These are phyloP conservation scores for Nakaseomyces glabratus DNA, from an alignment of 1,139 yeast genomes.

Conservation along the genomic window DNA sequence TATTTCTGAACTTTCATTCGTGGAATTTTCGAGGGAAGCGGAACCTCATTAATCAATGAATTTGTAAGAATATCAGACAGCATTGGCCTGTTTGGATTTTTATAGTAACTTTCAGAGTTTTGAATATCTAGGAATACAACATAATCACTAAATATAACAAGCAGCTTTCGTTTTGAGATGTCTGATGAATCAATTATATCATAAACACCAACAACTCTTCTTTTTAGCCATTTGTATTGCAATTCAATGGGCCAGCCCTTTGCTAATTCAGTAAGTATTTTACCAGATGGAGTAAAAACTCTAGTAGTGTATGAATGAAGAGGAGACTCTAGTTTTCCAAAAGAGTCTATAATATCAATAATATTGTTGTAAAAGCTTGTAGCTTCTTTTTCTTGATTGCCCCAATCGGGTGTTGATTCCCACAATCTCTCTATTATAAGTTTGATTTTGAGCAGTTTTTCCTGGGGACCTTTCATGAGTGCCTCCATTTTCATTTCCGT, in stretches of 20 bases:
- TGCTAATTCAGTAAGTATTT: conserved; percentile 74
- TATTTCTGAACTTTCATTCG: conserved; percentile 58
- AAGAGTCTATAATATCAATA: conserved; percentile 66
- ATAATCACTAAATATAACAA: conserved; percentile 75
- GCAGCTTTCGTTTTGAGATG: conserved; percentile 36
- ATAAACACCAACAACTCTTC: conserved; percentile 77
- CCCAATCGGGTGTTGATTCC: conserved; percentile 35
- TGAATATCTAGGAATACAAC: conserved; percentile 52
- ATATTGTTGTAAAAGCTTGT: conserved; percentile 45
- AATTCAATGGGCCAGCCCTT: conserved; percentile 79
- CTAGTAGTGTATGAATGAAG: conserved; percentile 46
- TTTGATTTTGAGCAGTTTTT: conserved; percentile 63
- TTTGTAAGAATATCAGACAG: conserved; percentile 81
- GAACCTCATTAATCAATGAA: conserved; percentile 77
- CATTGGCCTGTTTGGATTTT: conserved; percentile 45
- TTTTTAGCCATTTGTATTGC: conserved; percentile 79
- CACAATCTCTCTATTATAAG: conserved; percentile 54
- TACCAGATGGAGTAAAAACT: conserved; percentile 86
- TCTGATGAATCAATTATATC: conserved; percentile 36
- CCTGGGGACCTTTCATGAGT: conserved; percentile 53
- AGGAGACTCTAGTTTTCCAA: conserved; percentile 47
- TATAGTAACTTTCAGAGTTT: conserved; percentile 21
- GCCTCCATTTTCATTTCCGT: conserved; percentile 57
- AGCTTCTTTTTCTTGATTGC: conserved; percentile 30
- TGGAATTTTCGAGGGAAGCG: conserved; percentile 59